Base-by-base conservation (phyloP, 306 rosid genomes). In the apple (Malus domestica) region DNA sequence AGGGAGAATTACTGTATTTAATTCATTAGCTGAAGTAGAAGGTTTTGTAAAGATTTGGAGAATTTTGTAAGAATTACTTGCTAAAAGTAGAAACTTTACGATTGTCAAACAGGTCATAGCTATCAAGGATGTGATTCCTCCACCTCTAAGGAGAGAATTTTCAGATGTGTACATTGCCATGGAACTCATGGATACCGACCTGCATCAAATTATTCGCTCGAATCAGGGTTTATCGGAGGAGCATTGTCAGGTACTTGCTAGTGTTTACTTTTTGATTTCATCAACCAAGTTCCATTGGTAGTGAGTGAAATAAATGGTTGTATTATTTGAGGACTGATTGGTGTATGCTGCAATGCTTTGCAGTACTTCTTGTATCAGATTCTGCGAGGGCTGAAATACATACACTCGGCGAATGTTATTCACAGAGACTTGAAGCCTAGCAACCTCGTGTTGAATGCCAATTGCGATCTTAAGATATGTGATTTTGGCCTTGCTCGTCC, bases 131-230 rank as follows among this genome's bases (percentile, higher is more conserved):
- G 91, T 95, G 78, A 81, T 95, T 80, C 97, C 99, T 70, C 99
- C 99, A 64, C 97, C 99, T 12, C 38, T 90, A 68, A 87, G 97
- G 76, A 89, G 97, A 78, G 97, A 95, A 75, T 95, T 95, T 76
- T 87, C 78, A 8, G 99, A 95, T 86, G 99, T 95, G 32, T 95
- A 95, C 85, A 84, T 87, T 66, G 86, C 89, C 40, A 68, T 46
- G 0, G 99, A 95, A 82, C 96, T 95, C 77, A 94, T 94, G 98
- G 98, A 94, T 74, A 94, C 98, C 5, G 98, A 94, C 86, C 96
- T 94, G 83, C 97, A 95, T 73, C 97, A 95, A 76, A 95, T 95
- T 82, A 94, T 92, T 74, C 97, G 96, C 73, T 92, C 98, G 32
- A 94, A 92, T 79, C 98, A 92, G 87, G 44, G 72, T 82, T 83